A percentile compares a stretch with the other conserved stretches of the same genome.
These are phyloP conservation scores for Leccinum solheimii DNA, from an alignment of 1,284 basidiomycete genomes.

Conservation along the genomic window DNA sequence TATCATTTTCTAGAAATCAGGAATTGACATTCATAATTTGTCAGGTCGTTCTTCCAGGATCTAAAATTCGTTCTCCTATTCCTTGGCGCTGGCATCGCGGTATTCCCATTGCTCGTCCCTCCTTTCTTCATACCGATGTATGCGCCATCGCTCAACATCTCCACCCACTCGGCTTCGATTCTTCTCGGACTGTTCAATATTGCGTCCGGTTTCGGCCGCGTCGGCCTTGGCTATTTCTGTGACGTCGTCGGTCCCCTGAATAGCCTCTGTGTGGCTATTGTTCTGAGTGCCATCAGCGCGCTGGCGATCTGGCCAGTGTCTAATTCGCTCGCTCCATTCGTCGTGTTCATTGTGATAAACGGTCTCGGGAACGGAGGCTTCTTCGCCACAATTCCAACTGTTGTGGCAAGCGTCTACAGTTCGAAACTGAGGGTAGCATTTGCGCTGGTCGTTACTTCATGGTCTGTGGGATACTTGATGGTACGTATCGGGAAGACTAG, in stretches of 20 bases:
- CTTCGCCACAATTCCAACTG: conserved; percentile 37
- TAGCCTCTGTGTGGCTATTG: conserved; percentile 28
- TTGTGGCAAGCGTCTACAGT: conserved; percentile 33
- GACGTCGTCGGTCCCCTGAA: conserved; percentile 36
- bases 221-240: conserved; percentile 32
- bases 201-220: conserved; percentile 35
- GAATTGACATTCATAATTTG: neutral
- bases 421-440: conserved; percentile 30
- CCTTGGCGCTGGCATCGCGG: conserved; percentile 38
- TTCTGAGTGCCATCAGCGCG: conserved; percentile 33
- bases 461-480: conserved; percentile 33
- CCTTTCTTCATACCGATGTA: conserved; percentile 40
- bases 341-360: conserved; percentile 33
- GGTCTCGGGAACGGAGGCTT: conserved; percentile 36
- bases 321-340: conserved; percentile 31
- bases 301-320: conserved; percentile 39
- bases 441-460: conserved; percentile 36
- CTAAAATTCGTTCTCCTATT: conserved; percentile 34
- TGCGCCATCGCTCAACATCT: conserved; percentile 33
- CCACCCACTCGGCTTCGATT: conserved; percentile 25
- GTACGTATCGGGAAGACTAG: conserved; percentile 13
- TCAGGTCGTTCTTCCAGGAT: conserved; percentile 36
- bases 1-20: neutral
- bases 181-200: conserved; percentile 37
- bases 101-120: conserved; percentile 39